Base-by-base conservation (phyloP, 129 eudicot species). In the Apium graveolens region DNA sequence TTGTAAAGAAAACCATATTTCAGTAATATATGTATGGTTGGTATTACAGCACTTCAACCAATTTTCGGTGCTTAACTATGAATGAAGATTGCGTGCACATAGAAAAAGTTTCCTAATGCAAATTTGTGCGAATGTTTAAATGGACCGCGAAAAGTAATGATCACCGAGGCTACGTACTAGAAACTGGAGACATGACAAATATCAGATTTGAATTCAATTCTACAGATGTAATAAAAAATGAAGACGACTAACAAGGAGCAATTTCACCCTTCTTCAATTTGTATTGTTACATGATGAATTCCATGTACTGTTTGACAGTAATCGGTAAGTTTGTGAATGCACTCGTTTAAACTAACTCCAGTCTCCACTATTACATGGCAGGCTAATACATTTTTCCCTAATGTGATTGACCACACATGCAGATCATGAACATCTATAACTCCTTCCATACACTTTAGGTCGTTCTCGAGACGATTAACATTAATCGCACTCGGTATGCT, bases 401-500 rank as follows among this genome's bases (percentile, higher is more conserved):
- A 60, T 5, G 92, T 92, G 62, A 92, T 88, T 7, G 92, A 84
- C 97, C 97, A 92, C 41, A 92, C 88, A 86, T 89, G 95, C 71
- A 92, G 84, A 84, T 92, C 97, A 85, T 89, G 88, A 78, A 92
- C 89, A 77, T 88, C 88, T 48, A 31, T 39, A 32, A 92, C 82
- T 76, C 95, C 95, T 49, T 82, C 76, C 20, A 89, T 82, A 51
- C 80, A 71, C 42, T 73, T 81, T 1, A 92, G 78, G 37, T 82
- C 95, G 7, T 45, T 85, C 76, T 83, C 80, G 31, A 92, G 80
- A 46, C 80, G 20, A 68, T 71, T 87, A 78, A 88, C 80, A 75
- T 89, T 86, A n/a, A 89, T 73, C 62, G 85, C 96, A 38, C 80
- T 41, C 26, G 97, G 97, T 57, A 96, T 84, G 78, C 90, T 78